These are phyloP conservation scores for Penicillium sp. DNA, from an alignment of 2,329 filamentous ascomycete species.

Conservation along the genomic window DNA sequence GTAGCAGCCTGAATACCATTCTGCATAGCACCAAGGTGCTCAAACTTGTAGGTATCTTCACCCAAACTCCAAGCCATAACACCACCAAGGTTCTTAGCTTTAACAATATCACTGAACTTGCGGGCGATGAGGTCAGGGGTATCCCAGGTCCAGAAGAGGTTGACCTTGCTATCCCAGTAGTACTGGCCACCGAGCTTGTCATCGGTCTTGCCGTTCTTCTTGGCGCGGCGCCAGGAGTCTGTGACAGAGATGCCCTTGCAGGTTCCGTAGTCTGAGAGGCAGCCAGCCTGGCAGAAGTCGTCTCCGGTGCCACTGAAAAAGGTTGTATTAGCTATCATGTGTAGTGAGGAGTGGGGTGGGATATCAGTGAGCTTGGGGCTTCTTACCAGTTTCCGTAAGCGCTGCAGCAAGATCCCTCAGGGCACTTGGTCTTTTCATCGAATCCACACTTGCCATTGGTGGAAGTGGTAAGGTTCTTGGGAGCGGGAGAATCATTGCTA, in stretches of 20 bases:
- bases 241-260: slow-evolving; percentile 52
- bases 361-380: not conserved
- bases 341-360: not conserved
- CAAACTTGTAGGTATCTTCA: slow-evolving; percentile 58
- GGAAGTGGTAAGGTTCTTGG: slow-evolving; percentile 26
- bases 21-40: slow-evolving; percentile 48
- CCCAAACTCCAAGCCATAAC: slow-evolving; percentile 76
- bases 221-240: slow-evolving; percentile 60
- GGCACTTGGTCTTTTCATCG: slow-evolving; percentile 30
- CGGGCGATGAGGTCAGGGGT: slow-evolving; percentile 59
- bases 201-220: slow-evolving; percentile 58
- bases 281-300: slow-evolving; percentile 35
- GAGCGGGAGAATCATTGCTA: slow-evolving; percentile 25
- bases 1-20: slow-evolving; percentile 23
- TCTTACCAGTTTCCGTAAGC: slow-evolving; percentile 38
- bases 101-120: slow-evolving; percentile 65
- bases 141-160: slow-evolving; percentile 75
- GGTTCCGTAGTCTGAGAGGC: slow-evolving; percentile 41
- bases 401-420: slow-evolving; percentile 35
- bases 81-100: slow-evolving; percentile 61
- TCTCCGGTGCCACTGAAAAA: slow-evolving; percentile 31
- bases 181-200: slow-evolving; percentile 63
- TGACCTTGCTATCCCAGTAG: slow-evolving; percentile 62
- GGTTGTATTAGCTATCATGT: not conserved
- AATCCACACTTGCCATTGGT: slow-evolving; percentile 37